Conservation (phyloP, 257 asterid genomes). For the Nicotiana obtusifolia region DNA sequence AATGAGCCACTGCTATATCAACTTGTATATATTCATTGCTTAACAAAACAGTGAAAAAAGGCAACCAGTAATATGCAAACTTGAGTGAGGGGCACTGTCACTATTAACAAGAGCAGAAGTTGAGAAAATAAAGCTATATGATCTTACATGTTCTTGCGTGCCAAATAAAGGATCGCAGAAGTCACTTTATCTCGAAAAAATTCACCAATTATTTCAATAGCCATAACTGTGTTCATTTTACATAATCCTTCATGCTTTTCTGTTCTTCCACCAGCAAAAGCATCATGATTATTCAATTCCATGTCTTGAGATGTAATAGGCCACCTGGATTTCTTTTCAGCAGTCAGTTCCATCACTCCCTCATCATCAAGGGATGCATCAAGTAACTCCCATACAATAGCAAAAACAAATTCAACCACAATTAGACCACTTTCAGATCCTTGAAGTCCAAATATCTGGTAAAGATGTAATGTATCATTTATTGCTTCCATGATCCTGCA, state of each 20-base stretch:
- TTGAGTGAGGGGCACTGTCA: background rate
- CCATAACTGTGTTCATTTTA: constrained; percentile 67
- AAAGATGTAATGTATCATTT: constrained; percentile 51
- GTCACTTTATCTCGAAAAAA: constrained; percentile 59
- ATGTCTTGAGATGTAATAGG: constrained; percentile 53
- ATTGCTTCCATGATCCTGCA: constrained; percentile 95
- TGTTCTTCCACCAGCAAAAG: constrained; percentile 51
- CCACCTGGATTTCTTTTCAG: constrained; percentile 87
- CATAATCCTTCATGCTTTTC: constrained; percentile 57
- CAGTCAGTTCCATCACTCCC: constrained; percentile 63
- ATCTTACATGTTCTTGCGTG: constrained; percentile 78
- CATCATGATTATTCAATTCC: constrained; percentile 63
- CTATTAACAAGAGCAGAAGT: constrained; percentile 3
- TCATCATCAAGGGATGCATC: constrained; percentile 97
- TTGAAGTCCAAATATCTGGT: constrained; percentile 52
- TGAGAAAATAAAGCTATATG: constrained; percentile 18
- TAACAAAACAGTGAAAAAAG: background rate
- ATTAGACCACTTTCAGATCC: constrained; percentile 75
- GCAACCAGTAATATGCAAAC: background rate
- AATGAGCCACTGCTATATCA: constrained; percentile 4
- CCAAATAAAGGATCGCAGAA: constrained; percentile 74
- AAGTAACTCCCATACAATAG: constrained; percentile 77
- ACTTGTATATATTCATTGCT: background rate
- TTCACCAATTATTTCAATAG: constrained; percentile 80
- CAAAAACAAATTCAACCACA: constrained; percentile 58